Conservation (phyloP, 148 eudicot species). For the Fallopia convolvulus region DNA sequence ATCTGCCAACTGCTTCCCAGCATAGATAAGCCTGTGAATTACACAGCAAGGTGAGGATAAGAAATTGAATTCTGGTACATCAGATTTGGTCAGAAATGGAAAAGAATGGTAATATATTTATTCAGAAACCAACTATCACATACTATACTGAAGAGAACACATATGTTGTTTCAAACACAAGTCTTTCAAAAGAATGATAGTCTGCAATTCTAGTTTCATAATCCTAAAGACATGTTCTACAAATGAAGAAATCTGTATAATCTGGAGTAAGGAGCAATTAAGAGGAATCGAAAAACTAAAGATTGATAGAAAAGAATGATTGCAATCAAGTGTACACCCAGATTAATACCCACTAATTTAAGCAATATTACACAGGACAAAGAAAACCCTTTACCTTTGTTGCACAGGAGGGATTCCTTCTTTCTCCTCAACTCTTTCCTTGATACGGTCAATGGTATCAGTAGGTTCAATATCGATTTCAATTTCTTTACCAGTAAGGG, state of each 20-base stretch:
- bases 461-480: conserved; percentile 62
- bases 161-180: not conserved
- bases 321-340: not conserved
- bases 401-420: conserved; percentile 64
- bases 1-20: conserved; percentile 69
- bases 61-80: not conserved
- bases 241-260: not conserved
- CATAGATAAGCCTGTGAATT: conserved; percentile 52
- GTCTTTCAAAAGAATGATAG: not conserved
- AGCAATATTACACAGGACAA: not conserved
- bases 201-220: not conserved
- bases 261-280: not conserved
- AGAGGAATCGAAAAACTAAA: not conserved
- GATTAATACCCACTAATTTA: not conserved
- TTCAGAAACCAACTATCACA: not conserved
- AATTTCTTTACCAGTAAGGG: conserved; percentile 54
- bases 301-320: not conserved
- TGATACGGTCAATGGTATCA: conserved; percentile 53
- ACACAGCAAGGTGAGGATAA: not conserved
- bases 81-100: not conserved
- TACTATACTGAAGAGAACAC: not conserved
- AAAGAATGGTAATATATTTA: not conserved
- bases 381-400: conserved; percentile 24
- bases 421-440: conserved; percentile 55
- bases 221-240: not conserved